A percentile compares a stretch with the other conserved stretches of the same genome.
Evolutionary conservation across 345 rosid genomes (phyloP).

Genomic region (Gossypium australe): DNA sequence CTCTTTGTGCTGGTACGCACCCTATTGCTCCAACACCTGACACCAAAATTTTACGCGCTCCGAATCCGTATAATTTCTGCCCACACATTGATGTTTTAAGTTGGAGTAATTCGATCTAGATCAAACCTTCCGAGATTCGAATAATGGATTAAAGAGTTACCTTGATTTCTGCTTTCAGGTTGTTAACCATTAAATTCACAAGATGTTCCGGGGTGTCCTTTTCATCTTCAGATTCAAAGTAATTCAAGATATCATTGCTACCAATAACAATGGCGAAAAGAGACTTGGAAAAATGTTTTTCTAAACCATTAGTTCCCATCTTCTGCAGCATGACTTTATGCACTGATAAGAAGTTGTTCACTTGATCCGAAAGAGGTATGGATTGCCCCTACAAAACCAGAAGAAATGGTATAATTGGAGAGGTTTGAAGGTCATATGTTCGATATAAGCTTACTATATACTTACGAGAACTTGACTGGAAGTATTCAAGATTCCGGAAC

Average conservation of each 20-base stretch:
- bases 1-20: background rate
- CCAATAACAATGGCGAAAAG: background rate
- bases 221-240: background rate
- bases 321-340: background rate
- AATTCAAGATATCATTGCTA: background rate
- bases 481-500: background rate
- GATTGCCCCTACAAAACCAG: background rate
- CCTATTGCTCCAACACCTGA: background rate
- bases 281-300: background rate
- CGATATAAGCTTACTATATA: background rate
- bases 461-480: background rate
- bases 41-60: background rate
- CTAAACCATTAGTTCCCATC: background rate
- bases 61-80: background rate
- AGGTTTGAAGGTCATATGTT: too few relatives aligned
- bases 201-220: background rate
- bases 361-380: background rate
- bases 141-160: background rate
- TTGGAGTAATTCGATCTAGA: background rate
- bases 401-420: background rate
- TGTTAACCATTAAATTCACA: background rate
- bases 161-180: background rate
- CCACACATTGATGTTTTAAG: background rate
- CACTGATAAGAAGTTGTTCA: background rate
- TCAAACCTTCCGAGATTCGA: background rate